A percentile compares a stretch with the other conserved stretches of the same genome.
Evolutionary conservation across 169 alveolate genomes (phyloP).

Genomic region (Miamiensis avidus): DNA sequence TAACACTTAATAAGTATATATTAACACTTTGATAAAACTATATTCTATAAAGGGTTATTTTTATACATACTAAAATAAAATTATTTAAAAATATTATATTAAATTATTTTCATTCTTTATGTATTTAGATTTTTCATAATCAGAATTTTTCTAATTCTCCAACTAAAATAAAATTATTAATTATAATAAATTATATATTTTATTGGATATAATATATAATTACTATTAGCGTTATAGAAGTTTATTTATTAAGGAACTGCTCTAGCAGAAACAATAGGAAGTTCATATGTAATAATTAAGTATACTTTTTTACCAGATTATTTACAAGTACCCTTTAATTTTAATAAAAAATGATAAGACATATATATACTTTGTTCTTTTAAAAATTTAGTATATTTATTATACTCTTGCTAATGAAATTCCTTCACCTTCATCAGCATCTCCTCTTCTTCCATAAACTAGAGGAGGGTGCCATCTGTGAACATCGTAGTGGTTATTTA

Average conservation of each 20-base stretch:
- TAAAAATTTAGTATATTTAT: background rate
- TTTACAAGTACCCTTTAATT: constrained; percentile 43
- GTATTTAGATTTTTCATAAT: background rate
- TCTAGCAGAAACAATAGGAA: constrained; percentile 83
- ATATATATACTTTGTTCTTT: background rate
- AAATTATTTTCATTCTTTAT: too few species aligned
- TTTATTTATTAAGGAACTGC: constrained; percentile 82
- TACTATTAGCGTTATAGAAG: constrained; percentile 43
- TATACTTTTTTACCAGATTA: constrained; percentile 56
- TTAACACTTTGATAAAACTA: too few species aligned
- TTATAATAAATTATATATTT: background rate
- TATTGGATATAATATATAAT: background rate
- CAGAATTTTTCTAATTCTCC: background rate
- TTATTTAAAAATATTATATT: too few species aligned
- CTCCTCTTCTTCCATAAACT: constrained; percentile 88
- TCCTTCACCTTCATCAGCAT: constrained; percentile 89
- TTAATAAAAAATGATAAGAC: background rate
- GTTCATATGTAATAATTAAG: constrained; percentile 76
- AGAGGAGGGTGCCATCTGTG: constrained; percentile 90
- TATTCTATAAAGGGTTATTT: too few species aligned
- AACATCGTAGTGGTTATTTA: constrained; percentile 79
- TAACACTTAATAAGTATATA: too few species aligned
- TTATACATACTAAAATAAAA: too few species aligned
- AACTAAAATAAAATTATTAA: background rate
- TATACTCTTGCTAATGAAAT: constrained; percentile 72